Evolutionary conservation across 768 basidiomycete species (phyloP), one percentile per base, ranked within the genome.

Genomic region (Suillus subalutaceus): DNA sequence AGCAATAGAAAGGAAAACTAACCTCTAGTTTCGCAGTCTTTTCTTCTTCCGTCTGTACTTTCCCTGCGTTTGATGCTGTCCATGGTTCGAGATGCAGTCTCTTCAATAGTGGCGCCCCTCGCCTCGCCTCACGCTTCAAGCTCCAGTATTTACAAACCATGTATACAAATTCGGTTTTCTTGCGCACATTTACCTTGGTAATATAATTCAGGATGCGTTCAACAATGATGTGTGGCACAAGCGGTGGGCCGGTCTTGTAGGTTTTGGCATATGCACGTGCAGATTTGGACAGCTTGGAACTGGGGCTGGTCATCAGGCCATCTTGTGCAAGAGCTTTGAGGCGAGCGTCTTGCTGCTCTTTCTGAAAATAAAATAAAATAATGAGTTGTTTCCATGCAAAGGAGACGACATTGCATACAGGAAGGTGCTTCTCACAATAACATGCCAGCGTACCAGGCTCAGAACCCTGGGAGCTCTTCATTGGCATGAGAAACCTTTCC

Each of bases 41-140:
- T 67, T 97, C 94, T 67, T 91, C 90, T 23, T 96, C 93, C 5
- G 88, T 93, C 72, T 93, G 84, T 38, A 85, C 75, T 69, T 86
- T 86, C 8, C 80, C 80, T 7, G 83, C 83, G 20, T 88, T 84
- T 50, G 85, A 88, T 3, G 94, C 93, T 1, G 96, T 98, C 97
- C 97, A 99, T 0, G 97, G 97, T 80, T 99, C 97, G 35, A 99
- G 81, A 79, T 99, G 96, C 65, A 99, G 75, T 63, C 97, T 75
- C 78, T 99, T 99, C 69, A 99, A 77, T 67, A 99, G 77, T 13
- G 97, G 97, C 10, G 97, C 97, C 5, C 97, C 97, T 48, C 97
- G 79, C 67, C 97, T 85, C 1, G 89, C 94, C 75, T 99, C 97
- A 5, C 97, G 83, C 79, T 99, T 99, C 77, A 99, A 76, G 78